Base-by-base conservation (phyloP, 2,329 filamentous ascomycete species). In the Calonectria pteridis region DNA sequence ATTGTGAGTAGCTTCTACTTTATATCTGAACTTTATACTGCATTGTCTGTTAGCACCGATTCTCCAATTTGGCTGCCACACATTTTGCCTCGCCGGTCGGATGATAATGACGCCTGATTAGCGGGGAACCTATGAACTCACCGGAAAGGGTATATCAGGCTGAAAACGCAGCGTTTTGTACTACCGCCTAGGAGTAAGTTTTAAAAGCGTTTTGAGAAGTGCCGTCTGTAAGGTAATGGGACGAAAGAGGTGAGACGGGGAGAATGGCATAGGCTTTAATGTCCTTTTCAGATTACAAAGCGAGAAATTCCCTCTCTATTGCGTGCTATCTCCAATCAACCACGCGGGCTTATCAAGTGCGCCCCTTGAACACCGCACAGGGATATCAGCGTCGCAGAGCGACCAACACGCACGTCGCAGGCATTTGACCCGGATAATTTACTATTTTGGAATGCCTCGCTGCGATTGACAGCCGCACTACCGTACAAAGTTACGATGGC, bases 1-100 rank as follows among this genome's bases (percentile, higher is more conserved):
- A 78, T 78, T 16, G 5, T 67, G 26, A 55, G 2, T 14, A 55
- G 16, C 10, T 31, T 23, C 2, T 62, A 10, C n/a, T 6, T 14
- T 51, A 14, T 55, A 6, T 64, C 51, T 29, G 26, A 49, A 28
- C 59, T 51, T 70, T 40, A 62, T 49, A 28, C 50, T 33, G 40
- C 3, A 31, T 26, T 50, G 20, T 3, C 33, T n/a, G 18, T 67
- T 28, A 67, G 20, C 9, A 18, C 26, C 37, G 23, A 18, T 59
- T 40, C 11, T 26, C 9, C 23, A 29, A 35, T 28, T 49, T 13
- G 40, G 33, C 11, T 55, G 20, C 31, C 20, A 46, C 28, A 35
- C 2, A 16, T 46, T 49, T 67, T 33, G 35, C 35, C n/a, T 58
- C 40, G 35, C 26, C 26, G 7, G 26, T 23, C 3, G 13, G 16